Evolutionary conservation across 2,329 filamentous ascomycete genomes (phyloP), one percentile per base, ranked within the genome.

Genomic region (Arthrobotrys sinensis): DNA sequence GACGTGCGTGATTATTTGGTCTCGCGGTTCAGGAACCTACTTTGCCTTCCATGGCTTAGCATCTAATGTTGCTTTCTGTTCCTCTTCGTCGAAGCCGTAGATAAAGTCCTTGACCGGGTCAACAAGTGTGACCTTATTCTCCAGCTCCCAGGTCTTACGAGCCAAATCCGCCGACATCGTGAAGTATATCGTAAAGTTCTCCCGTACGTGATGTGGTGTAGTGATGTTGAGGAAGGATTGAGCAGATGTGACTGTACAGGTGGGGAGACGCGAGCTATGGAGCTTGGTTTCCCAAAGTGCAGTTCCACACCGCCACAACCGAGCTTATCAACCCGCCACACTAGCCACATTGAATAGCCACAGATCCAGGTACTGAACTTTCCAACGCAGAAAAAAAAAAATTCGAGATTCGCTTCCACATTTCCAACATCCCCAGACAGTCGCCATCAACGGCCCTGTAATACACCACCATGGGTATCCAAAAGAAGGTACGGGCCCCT

Each of bases 61-160:
- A 46, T 73, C 85, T 79, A 88, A 88, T 80, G 92, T 88, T 43
- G 87, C 86, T 83, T 91, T 92, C 82, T 96, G 91, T 50, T 89
- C 89, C 1, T 87, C 87, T 79, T 87, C 84, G 80, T 94, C 89
- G 86, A 96, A 97, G 83, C 89, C 88, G 87, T 97, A 99, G 82
- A 99, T 93, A 53, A 93, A 93, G 85, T 99, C 96, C 82, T 93
- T 92, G 81, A 90, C 90, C 66, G 92, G 89, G 84, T 99, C 94
- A 82, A 97, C 90, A 79, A 97, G 89, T 83, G 91, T 89, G 85
- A 94, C 87, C 79, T 91, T 90, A 85, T 97, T 97, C 84, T 97
- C 93, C 83, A 96, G 89, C 88, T 97, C 95, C 97, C 83, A 14
- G 45, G 79, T 81, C 72, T 71, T 78, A n/a, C 75, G 75, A 63